Base-by-base conservation (phyloP, 805 yeast genomes). In the Starmerella vitae region DNA sequence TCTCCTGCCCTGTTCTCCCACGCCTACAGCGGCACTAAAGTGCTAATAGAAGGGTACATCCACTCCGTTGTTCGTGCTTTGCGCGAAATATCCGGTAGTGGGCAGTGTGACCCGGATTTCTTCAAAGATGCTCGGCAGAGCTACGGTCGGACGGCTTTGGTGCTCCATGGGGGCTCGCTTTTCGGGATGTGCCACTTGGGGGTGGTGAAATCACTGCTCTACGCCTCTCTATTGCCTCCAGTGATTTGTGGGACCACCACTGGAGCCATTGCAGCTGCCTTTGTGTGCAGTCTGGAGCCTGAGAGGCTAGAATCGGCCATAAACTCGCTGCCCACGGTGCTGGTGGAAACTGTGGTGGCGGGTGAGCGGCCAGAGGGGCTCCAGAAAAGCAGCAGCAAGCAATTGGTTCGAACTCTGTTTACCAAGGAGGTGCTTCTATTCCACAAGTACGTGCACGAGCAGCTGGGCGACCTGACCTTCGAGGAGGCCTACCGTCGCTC, bases 121-220 rank as follows among this genome's bases (percentile, higher is more conserved):
- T 85, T 78, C 62, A 91, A 76, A 56, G 95, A 78, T 61, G 83
- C 82, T 14, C 71, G 82, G 50, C 85, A 84, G 56, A 76, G 93
- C 0, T 72, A 80, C 57, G 98, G 98, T 0, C 72, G 83, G 34
- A 84, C 97, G 0, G 96, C 96, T 0, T 64, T 91, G 41, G 72
- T 88, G 28, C 63, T 91, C 20, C 96, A 91, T 59, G 98, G 98
- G 21, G 97, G 98, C 2, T 80, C 96, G 0, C 62, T 91, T 18
- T 91, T 88, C 62, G 97, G 98, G 0, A 63, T 91, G 45, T 86
- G 94, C 52, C 98, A 91, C 58, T 56, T 91, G 26, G 98, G 98
- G 2, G 94, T 86, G 1, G 81, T 88, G 7, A 78, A 79, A 46
- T 88, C 91, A 0, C 64, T 91, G n/a, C 71, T 78, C 44, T 69